These are phyloP conservation scores for Ceratobasidium sp. DNA, from an alignment of 1,284 basidiomycete species.

Conservation along the genomic window DNA sequence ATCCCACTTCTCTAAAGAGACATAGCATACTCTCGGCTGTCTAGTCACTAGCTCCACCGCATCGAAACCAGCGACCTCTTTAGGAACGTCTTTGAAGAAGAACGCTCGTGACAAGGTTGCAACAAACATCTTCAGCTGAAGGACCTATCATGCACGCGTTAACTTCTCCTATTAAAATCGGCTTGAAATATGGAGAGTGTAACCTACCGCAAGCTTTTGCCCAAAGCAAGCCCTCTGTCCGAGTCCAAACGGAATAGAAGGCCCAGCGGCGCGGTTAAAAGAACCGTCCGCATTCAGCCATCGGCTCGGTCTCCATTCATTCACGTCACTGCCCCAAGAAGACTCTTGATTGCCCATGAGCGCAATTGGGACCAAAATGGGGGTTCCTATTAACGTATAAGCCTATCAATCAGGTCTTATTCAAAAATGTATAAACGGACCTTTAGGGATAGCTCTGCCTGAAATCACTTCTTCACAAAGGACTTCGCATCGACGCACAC, in stretches of 20 bases:
- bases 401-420: not conserved
- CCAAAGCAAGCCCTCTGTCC: slow-evolving; percentile 41
- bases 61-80: slow-evolving; percentile 10
- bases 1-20: too few species aligned
- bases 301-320: slow-evolving; percentile 24
- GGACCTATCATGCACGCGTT: not conserved
- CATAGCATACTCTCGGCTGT: slow-evolving; percentile 13
- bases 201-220: slow-evolving; percentile 42
- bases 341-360: slow-evolving; percentile 23
- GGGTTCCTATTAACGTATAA: not conserved
- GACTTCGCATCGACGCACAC: slow-evolving; percentile 1
- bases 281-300: slow-evolving; percentile 27
- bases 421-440: not conserved
- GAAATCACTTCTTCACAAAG: slow-evolving; percentile 7
- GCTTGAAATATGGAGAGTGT: not conserved
- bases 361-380: not conserved
- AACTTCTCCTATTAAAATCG: too few species aligned
- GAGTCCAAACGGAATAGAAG: slow-evolving; percentile 23
- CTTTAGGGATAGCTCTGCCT: slow-evolving; percentile 15
- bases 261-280: slow-evolving; percentile 23
- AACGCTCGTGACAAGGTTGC: slow-evolving; percentile 18
- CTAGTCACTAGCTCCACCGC: slow-evolving; percentile 22
- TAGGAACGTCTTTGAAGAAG: slow-evolving; percentile 15
- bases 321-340: slow-evolving; percentile 31
- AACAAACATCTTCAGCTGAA: slow-evolving; percentile 26